Conservation (phyloP, 176 grass and related monocot species). For the Aegilops umbellulata region DNA sequence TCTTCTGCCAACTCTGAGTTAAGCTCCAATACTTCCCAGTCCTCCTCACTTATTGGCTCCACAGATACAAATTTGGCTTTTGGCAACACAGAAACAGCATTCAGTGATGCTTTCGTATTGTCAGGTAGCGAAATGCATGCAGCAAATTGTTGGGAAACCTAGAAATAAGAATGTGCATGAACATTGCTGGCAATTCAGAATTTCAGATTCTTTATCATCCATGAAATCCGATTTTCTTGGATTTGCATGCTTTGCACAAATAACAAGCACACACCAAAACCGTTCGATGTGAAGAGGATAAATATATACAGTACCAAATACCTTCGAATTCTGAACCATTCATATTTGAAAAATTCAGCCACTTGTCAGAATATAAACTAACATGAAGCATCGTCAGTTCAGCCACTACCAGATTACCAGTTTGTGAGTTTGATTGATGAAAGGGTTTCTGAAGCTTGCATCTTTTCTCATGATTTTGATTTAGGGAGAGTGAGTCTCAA, state of each 20-base stretch:
- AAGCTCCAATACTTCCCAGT: constrained; percentile 15
- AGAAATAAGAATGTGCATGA: background rate
- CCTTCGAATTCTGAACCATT: background rate
- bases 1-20: constrained; percentile 7
- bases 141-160: constrained; percentile 10
- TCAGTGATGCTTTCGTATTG: background rate
- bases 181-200: background rate
- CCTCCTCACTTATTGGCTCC: constrained; percentile 13
- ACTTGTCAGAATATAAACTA: background rate
- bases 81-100: constrained; percentile 16
- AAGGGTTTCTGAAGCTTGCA: background rate
- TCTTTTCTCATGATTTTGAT: background rate
- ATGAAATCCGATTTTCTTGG: background rate
- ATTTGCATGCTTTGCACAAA: background rate
- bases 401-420: background rate
- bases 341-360: background rate
- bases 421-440: background rate
- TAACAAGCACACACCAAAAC: background rate
- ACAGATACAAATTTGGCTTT: constrained; percentile 15
- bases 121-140: background rate
- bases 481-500: background rate
- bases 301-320: background rate
- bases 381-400: background rate
- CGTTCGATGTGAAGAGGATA: background rate
- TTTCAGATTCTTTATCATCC: background rate